Evolutionary conservation across 352 stramenopile species (phyloP).

Genomic region (Globisporangium spiculum): DNA sequence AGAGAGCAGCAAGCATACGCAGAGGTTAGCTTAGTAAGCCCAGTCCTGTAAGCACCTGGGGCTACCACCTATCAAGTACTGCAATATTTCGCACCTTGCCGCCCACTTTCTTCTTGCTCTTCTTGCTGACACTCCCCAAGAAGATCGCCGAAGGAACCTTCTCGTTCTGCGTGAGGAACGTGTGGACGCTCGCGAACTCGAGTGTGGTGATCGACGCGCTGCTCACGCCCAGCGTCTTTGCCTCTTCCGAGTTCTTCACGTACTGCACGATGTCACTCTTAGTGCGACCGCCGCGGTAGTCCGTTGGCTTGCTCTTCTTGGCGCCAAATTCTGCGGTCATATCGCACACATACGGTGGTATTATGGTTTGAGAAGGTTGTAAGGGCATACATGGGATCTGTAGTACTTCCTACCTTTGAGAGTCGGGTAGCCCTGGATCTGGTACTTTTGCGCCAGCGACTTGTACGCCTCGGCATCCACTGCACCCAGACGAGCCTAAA

Average conservation of each 20-base stretch:
- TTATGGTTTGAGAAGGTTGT: too few relatives aligned
- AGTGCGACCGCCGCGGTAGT: conserved; percentile 68
- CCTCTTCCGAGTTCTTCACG: conserved; percentile 62
- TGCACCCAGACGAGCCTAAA: conserved; percentile 60
- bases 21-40: too few relatives aligned
- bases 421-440: conserved; percentile 75
- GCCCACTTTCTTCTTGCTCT: conserved; percentile 37
- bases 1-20: too few relatives aligned
- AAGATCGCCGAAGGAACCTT: conserved; percentile 61
- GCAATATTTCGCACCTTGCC: conserved; percentile 21
- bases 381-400: too few relatives aligned
- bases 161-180: conserved; percentile 53
- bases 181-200: conserved; percentile 46
- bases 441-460: conserved; percentile 69
- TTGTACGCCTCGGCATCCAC: conserved; percentile 66
- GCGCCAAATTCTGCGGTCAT: conserved; percentile 51
- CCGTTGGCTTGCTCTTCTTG: conserved; percentile 77
- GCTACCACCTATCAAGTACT: too few relatives aligned
- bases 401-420: conserved; percentile 50
- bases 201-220: conserved; percentile 42
- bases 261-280: conserved; percentile 68
- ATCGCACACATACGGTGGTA: not conserved
- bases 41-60: too few relatives aligned
- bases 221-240: conserved; percentile 67
- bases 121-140: conserved; percentile 52